Base-by-base conservation (phyloP, 164 flowering plant species). In the Vitis rotundifolia region DNA sequence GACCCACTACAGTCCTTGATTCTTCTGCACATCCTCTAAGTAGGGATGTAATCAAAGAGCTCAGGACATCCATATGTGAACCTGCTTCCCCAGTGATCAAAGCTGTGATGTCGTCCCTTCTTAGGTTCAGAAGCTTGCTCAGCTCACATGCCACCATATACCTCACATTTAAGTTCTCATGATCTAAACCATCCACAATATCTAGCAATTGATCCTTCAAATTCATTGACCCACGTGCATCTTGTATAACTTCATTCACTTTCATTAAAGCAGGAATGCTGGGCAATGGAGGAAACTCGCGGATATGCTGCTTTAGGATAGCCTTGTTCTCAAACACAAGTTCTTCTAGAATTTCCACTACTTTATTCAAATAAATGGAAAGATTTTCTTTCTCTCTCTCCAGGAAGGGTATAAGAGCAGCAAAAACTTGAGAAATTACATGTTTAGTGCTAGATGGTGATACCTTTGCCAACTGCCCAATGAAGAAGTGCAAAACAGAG, bases 21-120 rank as follows among this genome's bases (percentile, higher is more conserved):
- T 96, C 95, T 78, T 96, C 99, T 7, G 99, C 91, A 81, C 99
- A 96, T 66, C 99, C 98, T 77, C 89, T 79, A 19, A 96, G 91
- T 61, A 96, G 78, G 44, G 95, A 89, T 63, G 87, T 79, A 68
- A 93, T 89, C 81, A 96, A 77, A 69, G 95, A 83, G 79, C 98
- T 93, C 73, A 96, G 68, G 59, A 87, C 74, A 75, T 91, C 97
- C 85, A 91, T 80, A 73, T 87, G 87, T 18, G 86, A 76, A 74
- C 75, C 82, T 53, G 71, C 79, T 81, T 87, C 97, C 71, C 85
- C 97, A 64, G 70, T 78, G 26, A 93, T 82, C 64, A 92, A 63
- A 64, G 87, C 75, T 53, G 91, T 79, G 63, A 93, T 84, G 69
- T 90, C 93, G 68, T 87, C 89, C 75, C 87, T 77, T 68, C 78